Evolutionary conservation across 257 asterid species (phyloP), one percentile per base, ranked within the genome.

Genomic region (Mentha longifolia): DNA sequence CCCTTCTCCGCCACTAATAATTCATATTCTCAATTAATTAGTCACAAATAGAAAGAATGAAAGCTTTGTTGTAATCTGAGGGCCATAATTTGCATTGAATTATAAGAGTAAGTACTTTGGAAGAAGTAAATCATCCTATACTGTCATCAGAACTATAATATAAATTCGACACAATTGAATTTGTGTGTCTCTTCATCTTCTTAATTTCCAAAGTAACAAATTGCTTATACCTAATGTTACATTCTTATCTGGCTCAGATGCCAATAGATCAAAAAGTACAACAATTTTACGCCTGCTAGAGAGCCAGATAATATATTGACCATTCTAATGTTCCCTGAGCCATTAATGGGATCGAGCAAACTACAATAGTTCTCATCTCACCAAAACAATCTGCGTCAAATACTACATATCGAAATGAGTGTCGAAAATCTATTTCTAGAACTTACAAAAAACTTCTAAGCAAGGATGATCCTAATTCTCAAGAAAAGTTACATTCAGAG

Each of bases 231-330:
- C 25, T 10, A 17, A 28, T 50, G n/a, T 1, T 42, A 72, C 20
- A 50, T 22, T 50, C 20, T 8, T 15, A 63, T 39, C 31, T n/a
- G 16, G 50, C 49, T 73, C 65, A 57, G 22, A 39, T 9, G 64
- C n/a, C 25, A 52, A 74, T 55, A 13, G 20, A 75, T 50, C 65
- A 37, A 17, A n/a, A 68, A 52, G 8, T 56, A 43, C 66, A 61
- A 46, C 33, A 5, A 11, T 46, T 37, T 11, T 12, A 35, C 25
- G 42, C 16, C 7, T 19, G 8, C 65, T 15, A 45, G 28, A 45
- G 20, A 46, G 41, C 17, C 67, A 16, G 20, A 52, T 65, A 12
- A 15, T 8, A 46, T n/a, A n/a, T 8, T 9, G 22, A 45, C 13
- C 13, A 46, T 55, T 69, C 70, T 55, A 71, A 37, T 45, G 15